Evolutionary conservation across 495 filamentous ascomycete genomes (phyloP), one percentile per base, ranked within the genome.

Genomic region (Aspergillus conjunctus): DNA sequence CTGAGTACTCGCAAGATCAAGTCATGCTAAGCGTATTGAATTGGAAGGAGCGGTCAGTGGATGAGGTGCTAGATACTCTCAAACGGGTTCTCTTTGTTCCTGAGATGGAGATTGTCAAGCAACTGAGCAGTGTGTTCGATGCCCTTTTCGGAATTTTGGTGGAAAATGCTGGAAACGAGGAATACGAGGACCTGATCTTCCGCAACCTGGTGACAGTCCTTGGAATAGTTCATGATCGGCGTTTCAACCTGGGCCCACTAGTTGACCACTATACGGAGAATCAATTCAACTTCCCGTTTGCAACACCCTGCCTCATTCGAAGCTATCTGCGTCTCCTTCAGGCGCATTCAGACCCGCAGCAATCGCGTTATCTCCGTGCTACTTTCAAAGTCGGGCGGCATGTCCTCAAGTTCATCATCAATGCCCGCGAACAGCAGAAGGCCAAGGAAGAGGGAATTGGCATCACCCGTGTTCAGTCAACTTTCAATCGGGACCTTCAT

Each of bases 81-180:
- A 88, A 90, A 70, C 85, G 91, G 60, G 81, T 98, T 39, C 85
- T 90, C 9, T 99, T 98, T 66, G 94, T 99, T 10, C 88, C 94
- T 0, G 94, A 99, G 70, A 96, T 97, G 52, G 94, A 99, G 74
- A 90, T 98, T 26, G 94, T 98, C 59, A 99, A 97, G 74, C 82
- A 96, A 52, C 77, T 97, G 9, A 86, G 83, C 60, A 89, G 96
- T 67, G 93, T 99, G 14, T 88, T 99, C 65, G 91, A 97, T 70
- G 87, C 92, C 9, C 82, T 98, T 12, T 99, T 99, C 67, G 87
- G 90, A 9, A 92, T 98, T 37, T 72, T 98, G 30, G 88, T 94
- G 11, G 91, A 95, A 63, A 87, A 97, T 69, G 83, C 91, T 11
- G 91, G 91, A 4, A 91, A 92, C 56, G 91, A 95, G 58, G 92